Evolutionary conservation across 306 rosid genomes (phyloP), one percentile per base, ranked within the genome.

Genomic region (Leucaena leucocephala): DNA sequence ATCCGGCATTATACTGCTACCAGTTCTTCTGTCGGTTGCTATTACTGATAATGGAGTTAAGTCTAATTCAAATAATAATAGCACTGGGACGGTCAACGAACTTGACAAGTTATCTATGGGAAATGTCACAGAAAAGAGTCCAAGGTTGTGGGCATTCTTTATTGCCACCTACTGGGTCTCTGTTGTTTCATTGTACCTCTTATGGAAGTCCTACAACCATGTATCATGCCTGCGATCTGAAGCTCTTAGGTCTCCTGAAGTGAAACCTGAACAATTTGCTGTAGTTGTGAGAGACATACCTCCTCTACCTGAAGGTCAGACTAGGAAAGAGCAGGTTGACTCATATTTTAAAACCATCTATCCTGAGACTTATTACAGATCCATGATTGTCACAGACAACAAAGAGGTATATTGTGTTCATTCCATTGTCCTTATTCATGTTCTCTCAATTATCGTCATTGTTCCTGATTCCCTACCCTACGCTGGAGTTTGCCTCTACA

Each of bases 231-330:
- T 96, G 81, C 89, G 98, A 82, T 78, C 91, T 21, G 84, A 79
- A 68, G 97, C 98, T 70, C 79, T 89, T 19, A 83, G 46, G 87
- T 68, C 97, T 82, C 93, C 93, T 72, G 89, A 84, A 73, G 75
- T 78, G 78, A 93, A 87, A 80, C 78, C 91, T 22, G 91, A 93
- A 81, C 98, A 91, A 71, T 93, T 85, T 82, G 96, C 94, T 7
- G 57, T 96, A 74, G 76, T 96, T 73, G 98, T 96, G 65, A 91
- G 99, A 85, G 99, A 96, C 84, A 90, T 96, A 75, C 98, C 99
- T 77, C 42, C 84, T 55, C 87, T n/a, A 22, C 43, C 83, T 77
- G 84, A 79, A 54, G 96, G 94, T 62, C 91, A 76, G 72, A 86
- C 88, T 57, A 89, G 90, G 74, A 93, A 90, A 86, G 97, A 96